Evolutionary conservation across 495 filamentous ascomycete genomes (phyloP), one percentile per base, ranked within the genome.

Genomic region (Trichoderma asperelloides): DNA sequence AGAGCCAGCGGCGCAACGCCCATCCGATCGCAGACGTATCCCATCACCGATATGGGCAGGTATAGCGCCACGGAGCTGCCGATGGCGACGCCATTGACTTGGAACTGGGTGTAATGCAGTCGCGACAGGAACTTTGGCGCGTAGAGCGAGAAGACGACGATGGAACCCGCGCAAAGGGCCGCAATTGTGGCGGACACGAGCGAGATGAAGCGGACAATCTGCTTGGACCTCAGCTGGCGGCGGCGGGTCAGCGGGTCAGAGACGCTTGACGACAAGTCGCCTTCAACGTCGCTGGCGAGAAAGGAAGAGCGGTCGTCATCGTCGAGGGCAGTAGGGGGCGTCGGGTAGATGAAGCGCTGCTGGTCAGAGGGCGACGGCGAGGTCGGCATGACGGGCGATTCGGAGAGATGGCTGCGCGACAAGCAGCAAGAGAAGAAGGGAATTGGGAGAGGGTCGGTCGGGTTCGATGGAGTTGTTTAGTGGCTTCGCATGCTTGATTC

Each of bases 91-190:
- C 87, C 85, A 77, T 98, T 98, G 74, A 98, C 91, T 71, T 92
- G 91, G 66, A 92, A 83, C 78, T 98, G 95, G 1, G 87, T 88
- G 73, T 97, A 98, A 70, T 84, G 88, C 66, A 98, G 82, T 65
- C 88, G 85, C 55, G 87, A 86, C 71, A 96, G 89, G 75, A 98
- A 90, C 51, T 94, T 80, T 67, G 90, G 93, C 4, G 89, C 94
- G 77, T 97, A 98, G 45, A 98, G 84, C 4, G 91, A 95, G 81
- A 92, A 98, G 23, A 91, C 87, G 7, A 91, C 90, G 67, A 96
- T 87, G 66, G 89, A 92, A 65, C 92, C 92, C 15, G 90, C 93
- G 67, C 89, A 93, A 23, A 97, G 83, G 41, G 85, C 80, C 23
- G 77, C 74, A 33, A 81, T 49, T 21, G 82, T 70, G 28, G 82